Evolutionary conservation across 352 stramenopile genomes (phyloP).

Genomic region (Pythium chondricola): DNA sequence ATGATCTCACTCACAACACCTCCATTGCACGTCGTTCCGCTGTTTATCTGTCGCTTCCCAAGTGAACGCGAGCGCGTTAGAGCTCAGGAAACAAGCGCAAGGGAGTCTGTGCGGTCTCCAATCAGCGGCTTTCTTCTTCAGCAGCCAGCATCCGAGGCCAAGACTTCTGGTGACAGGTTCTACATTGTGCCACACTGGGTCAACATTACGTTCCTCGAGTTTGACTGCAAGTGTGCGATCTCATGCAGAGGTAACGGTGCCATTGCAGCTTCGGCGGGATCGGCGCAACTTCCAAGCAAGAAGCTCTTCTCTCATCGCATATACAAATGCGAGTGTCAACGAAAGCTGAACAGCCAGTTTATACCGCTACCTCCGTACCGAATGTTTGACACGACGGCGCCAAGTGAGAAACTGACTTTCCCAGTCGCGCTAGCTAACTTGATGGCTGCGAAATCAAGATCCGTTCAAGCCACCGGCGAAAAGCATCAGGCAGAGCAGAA

Average conservation of each 20-base stretch:
- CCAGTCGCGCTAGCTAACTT: conserved; percentile 48
- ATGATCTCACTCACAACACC: conserved; percentile 94
- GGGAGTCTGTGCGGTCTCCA: no score
- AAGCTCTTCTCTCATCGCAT: conserved; percentile 20
- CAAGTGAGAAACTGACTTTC: conserved; percentile 40
- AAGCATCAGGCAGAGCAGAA: background rate
- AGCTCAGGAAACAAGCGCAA: no score
- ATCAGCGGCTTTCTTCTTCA: background rate
- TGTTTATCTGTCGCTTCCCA: conserved; percentile 88
- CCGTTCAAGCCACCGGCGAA: background rate
- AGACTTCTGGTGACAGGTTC: background rate
- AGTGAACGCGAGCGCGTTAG: no score
- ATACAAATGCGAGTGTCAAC: conserved; percentile 45
- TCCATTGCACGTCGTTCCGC: conserved; percentile 95
- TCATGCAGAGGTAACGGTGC: no score
- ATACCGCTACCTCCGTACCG: conserved; percentile 56
- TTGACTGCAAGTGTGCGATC: conserved; percentile 46
- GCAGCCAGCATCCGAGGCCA: background rate
- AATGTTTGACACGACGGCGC: conserved; percentile 66
- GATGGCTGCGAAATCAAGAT: conserved; percentile 19
- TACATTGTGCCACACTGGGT: conserved; percentile 96
- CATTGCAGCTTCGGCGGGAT: background rate
- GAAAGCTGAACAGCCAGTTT: conserved; percentile 36
- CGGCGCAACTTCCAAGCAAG: conserved; percentile 6
- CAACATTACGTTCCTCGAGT: conserved; percentile 85